Evolutionary conservation across 1,139 yeast species (phyloP).

Genomic region (Debaryomycetaceae sp.): DNA sequence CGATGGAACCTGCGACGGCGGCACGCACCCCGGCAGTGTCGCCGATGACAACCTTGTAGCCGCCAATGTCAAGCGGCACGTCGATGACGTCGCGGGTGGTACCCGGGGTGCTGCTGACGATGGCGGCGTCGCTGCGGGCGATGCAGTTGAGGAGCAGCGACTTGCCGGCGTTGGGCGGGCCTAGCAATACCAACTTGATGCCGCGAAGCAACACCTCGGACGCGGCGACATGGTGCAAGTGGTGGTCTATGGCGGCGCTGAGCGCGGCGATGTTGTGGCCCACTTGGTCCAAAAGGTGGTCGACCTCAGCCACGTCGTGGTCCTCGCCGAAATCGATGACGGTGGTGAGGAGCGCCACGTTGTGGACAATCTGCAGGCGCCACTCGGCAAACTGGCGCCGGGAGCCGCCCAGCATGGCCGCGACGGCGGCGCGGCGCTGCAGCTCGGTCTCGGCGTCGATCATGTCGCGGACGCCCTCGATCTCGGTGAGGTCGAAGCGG

Average conservation of each 20-base stretch:
- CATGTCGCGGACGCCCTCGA: conserved; percentile 85
- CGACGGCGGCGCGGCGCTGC: conserved; percentile 72
- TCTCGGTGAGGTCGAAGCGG: conserved; percentile 67
- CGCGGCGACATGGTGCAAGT: conserved; percentile 47
- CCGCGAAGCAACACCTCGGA: conserved; percentile 72
- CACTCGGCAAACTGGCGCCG: conserved; percentile 53
- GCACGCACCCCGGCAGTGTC: conserved; percentile 92
- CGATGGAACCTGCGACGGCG: conserved; percentile 55
- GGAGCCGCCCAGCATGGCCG: conserved; percentile 68
- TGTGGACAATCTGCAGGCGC: conserved; percentile 62
- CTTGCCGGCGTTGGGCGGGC: conserved; percentile 97
- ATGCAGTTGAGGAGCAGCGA: conserved; percentile 74
- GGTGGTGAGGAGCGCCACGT: conserved; percentile 77
- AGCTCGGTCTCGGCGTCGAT: conserved; percentile 94
- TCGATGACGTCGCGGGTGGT: conserved; percentile 91
- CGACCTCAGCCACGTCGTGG: conserved; percentile 68
- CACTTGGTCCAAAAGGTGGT: conserved; percentile 47
- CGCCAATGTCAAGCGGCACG: conserved; percentile 74
- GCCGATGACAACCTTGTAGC: conserved; percentile 77
- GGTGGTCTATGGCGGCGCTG: conserved; percentile 40
- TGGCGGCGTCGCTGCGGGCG: conserved; percentile 80
- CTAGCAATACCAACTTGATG: conserved; percentile 66
- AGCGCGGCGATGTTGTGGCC: conserved; percentile 37
- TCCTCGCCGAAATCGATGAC: conserved; percentile 96
- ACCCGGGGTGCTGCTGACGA: conserved; percentile 89